Evolutionary conservation across 108 stramenopile species (phyloP).

Genomic region (Fragilaria crotonensis): DNA sequence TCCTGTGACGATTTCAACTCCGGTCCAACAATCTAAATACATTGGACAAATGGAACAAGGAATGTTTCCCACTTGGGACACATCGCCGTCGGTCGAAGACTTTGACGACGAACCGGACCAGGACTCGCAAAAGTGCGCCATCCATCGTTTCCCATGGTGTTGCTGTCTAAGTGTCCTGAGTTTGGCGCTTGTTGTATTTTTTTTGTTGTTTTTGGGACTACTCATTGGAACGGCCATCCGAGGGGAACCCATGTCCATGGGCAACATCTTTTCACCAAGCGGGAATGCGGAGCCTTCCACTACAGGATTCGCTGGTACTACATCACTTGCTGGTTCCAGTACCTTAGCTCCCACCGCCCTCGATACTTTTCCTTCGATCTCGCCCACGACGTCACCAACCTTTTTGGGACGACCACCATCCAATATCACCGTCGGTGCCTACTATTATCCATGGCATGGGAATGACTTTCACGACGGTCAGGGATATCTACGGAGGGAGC

Average conservation of each 20-base stretch:
- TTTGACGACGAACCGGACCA: too few relatives aligned
- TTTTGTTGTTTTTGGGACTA: background rate
- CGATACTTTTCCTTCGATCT: background rate
- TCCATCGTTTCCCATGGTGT: background rate
- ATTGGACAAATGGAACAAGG: background rate
- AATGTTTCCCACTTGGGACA: background rate
- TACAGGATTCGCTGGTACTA: background rate
- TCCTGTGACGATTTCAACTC: too few relatives aligned
- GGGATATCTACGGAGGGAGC: slow-evolving; percentile 16
- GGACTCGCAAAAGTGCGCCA: too few relatives aligned
- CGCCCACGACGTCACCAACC: background rate
- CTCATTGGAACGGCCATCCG: background rate
- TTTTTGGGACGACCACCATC: background rate
- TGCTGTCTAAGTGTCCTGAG: background rate
- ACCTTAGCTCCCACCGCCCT: background rate
- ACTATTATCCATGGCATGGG: slow-evolving; percentile 31
- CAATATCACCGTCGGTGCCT: slow-evolving; percentile 16
- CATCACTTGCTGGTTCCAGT: background rate
- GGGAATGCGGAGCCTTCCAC: background rate
- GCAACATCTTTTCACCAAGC: background rate
- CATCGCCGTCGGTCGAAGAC: background rate
- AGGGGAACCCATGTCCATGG: background rate
- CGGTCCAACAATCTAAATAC: background rate
- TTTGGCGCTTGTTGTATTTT: background rate
- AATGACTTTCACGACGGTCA: slow-evolving; percentile 14